Evolutionary conservation across 176 grass and related monocot species (phyloP).

Genomic region (Guadua angustifolia): DNA sequence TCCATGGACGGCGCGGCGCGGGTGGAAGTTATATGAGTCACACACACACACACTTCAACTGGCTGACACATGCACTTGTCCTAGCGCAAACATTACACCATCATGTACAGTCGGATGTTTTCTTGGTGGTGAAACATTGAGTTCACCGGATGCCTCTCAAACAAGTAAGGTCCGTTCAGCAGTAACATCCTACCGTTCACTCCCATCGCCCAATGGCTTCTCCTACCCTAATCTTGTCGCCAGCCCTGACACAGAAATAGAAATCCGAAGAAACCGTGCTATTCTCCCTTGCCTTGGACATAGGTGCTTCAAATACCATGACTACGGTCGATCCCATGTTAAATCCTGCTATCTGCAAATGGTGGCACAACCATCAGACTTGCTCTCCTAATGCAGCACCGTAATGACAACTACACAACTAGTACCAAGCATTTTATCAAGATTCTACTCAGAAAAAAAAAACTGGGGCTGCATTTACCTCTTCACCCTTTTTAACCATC

Average conservation of each 20-base stretch:
- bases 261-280: constrained; percentile 45
- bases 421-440: not conserved
- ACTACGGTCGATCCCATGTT: constrained; percentile 87
- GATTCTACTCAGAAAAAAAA: not conserved
- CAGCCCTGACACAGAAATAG: constrained; percentile 61
- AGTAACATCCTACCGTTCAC: constrained; percentile 29
- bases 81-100: too few relatives aligned
- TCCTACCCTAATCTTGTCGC: constrained; percentile 75
- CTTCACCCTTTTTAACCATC: constrained; percentile 61
- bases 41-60: too few relatives aligned
- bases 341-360: constrained; percentile 66
- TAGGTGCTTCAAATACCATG: constrained; percentile 84
- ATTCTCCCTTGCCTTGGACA: constrained; percentile 46
- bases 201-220: constrained; percentile 81
- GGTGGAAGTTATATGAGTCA: too few relatives aligned
- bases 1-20: too few relatives aligned
- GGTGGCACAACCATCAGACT: constrained; percentile 2
- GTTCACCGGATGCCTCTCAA: too few relatives aligned
- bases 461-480: not conserved
- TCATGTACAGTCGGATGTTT: too few relatives aligned
- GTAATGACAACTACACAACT: not conserved
- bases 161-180: too few relatives aligned
- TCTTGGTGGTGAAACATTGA: too few relatives aligned
- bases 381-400: not conserved
- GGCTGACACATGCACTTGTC: too few relatives aligned